A percentile compares a stretch with the other conserved stretches of the same genome.
phyloP scores from a whole-genome alignment of 2,329 filamentous ascomycete species.

The Graphiopsis chlorocephala region DNA sequence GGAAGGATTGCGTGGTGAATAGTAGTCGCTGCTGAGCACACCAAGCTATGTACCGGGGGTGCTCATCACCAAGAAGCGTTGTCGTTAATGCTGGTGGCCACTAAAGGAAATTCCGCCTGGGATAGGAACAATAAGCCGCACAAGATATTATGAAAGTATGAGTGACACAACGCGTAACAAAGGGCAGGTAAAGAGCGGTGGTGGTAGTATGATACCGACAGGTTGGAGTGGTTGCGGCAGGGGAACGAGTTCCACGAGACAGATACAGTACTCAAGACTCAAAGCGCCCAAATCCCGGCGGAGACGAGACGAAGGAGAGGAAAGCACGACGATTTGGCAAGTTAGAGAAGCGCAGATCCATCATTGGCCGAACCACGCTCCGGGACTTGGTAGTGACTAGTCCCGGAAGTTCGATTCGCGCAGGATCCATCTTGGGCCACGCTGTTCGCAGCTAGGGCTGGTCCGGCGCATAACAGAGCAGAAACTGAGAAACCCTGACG shows the following conservation, averaged over 20 bases:
- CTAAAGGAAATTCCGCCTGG: neutral
- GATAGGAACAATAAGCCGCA: conserved; percentile 2
- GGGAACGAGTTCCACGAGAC: conserved; percentile 2
- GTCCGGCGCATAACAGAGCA: conserved; percentile 3
- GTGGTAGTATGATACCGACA: neutral
- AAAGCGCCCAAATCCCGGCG: conserved; percentile 7
- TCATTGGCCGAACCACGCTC: conserved; percentile 10
- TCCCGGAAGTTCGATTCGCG: conserved; percentile 9
- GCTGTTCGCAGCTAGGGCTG: neutral
- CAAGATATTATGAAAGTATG: conserved; percentile 3
- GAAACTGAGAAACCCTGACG: neutral
- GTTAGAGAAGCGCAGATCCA: neutral
- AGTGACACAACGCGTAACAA: conserved; percentile 7
- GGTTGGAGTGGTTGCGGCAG: conserved; percentile 8
- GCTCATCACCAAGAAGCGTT: neutral
- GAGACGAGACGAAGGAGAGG: neutral
- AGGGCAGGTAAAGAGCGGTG: conserved; percentile 8
- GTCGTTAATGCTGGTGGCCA: neutral
- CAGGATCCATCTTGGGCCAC: conserved; percentile 10
- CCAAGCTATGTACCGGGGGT: neutral
- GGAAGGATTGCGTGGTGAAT: neutral
- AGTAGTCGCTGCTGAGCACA: neutral
- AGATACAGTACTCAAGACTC: conserved; percentile 2
- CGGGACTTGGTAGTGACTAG: conserved; percentile 10
- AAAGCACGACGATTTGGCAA: neutral